Base-by-base conservation (phyloP, 2,329 filamentous ascomycete species). In the Knufia petricola region DNA sequence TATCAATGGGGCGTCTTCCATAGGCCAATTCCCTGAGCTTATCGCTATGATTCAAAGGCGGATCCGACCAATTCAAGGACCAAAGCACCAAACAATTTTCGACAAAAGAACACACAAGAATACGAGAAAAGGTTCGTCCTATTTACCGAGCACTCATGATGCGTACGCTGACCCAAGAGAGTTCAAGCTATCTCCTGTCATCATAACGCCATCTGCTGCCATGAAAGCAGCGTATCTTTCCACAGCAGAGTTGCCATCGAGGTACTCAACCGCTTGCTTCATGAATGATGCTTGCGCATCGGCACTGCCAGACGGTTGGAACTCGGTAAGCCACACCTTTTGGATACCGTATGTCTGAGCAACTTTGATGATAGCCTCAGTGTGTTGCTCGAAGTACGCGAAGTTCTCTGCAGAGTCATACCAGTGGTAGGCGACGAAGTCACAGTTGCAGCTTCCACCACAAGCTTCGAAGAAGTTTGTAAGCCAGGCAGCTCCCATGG, bases 261-360 rank as follows among this genome's bases (percentile, higher is more conserved):
- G 57, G 63, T 63, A 71, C 17, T 63, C 61, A 12, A 66, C 40
- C 3, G 66, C 67, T 39, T 66, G 49, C 4, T 57, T 49, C 30
- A 73, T 55, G 60, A 71, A 71, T 21, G 59, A 52, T 13, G 58
- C 50, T 2, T 49, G 52, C 6, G 57, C 54, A 9, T 31, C 28
- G 31, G 55, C 55, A 1, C 48, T 28, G 7, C 58, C 46, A 1
- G 59, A 43, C 1, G 56, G 47, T 32, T 66, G 62, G 52, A 71
- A 72, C 56, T 73, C 70, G 1, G 70, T 69, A 15, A 72, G 51
- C 70, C 70, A 73, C 51, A 72, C 61, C 40, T 66, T 63, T n/a
- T 55, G 38, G 26, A 72, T 61, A 17, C 54, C 56, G 44, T 69
- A 56, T 10, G 60, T 41, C 2, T 48, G 34, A 1, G 65, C 68